These are phyloP conservation scores for Geranium rotundifolium DNA, from an alignment of 345 rosid species.

Conservation along the genomic window DNA sequence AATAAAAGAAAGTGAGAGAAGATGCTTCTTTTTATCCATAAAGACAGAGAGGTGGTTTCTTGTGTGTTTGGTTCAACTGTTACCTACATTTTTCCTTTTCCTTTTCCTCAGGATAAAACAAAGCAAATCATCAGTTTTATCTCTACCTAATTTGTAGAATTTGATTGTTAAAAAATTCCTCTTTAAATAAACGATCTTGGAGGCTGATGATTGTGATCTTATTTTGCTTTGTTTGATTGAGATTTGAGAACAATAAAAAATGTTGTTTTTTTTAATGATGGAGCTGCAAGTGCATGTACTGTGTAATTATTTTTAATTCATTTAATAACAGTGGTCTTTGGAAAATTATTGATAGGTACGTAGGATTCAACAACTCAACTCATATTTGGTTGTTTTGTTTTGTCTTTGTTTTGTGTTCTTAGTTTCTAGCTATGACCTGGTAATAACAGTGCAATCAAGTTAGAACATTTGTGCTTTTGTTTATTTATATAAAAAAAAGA, in stretches of 20 bases:
- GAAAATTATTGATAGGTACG: not conserved
- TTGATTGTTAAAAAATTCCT: not conserved
- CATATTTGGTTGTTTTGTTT: not conserved
- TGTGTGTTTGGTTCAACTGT: conserved; percentile 20
- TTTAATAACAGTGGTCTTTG: not conserved
- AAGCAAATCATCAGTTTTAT: not conserved
- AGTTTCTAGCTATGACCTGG: too few relatives aligned
- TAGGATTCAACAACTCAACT: not conserved
- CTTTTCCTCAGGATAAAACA: not conserved
- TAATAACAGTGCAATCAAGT: too few relatives aligned
- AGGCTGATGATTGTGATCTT: too few relatives aligned
- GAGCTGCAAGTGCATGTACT: too few relatives aligned
- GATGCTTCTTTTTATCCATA: not conserved
- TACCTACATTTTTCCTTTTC: conserved; percentile 6
- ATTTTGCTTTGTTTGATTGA: too few relatives aligned
- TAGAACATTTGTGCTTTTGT: too few relatives aligned
- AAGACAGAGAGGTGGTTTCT: not conserved
- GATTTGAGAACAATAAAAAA: too few relatives aligned
- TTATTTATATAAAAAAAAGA: not conserved
- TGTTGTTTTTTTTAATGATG: too few relatives aligned
- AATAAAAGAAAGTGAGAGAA: not conserved
- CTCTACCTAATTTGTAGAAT: not conserved
- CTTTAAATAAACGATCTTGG: not conserved
- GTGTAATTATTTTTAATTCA: too few relatives aligned
- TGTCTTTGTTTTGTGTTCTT: not conserved